These are phyloP conservation scores for Phytophthora melonis DNA, from an alignment of 352 stramenopile species.

Conservation along the genomic window DNA sequence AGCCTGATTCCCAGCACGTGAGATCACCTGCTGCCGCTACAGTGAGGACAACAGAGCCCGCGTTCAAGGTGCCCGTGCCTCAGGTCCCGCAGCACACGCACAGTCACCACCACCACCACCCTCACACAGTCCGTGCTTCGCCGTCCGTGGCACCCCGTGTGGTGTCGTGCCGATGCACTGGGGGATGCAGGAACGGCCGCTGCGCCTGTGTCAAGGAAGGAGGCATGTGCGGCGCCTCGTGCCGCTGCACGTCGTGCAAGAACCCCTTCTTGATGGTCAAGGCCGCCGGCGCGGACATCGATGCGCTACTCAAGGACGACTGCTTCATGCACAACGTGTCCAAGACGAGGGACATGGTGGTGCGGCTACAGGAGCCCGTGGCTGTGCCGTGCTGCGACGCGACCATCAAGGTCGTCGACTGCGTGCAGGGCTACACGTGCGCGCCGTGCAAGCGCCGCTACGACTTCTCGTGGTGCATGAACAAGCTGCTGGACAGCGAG, in stretches of 20 bases:
- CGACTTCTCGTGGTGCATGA: conserved; percentile 87
- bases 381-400: conserved; percentile 67
- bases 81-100: conserved; percentile 14
- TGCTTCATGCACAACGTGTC: conserved; percentile 92
- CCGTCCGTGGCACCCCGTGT: conserved; percentile 45
- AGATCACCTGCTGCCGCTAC: conserved; percentile 12
- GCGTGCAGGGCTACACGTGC: conserved; percentile 79
- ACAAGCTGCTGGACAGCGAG: conserved; percentile 80
- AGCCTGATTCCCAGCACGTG: conserved; percentile 48
- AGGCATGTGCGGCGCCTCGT: conserved; percentile 78
- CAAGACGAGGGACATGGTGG: conserved; percentile 87
- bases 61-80: conserved; percentile 25
- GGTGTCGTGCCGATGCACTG: conserved; percentile 83
- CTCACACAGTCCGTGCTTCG: conserved; percentile 18
- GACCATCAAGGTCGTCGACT: conserved; percentile 76
- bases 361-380: conserved; percentile 74
- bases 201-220: conserved; percentile 87
- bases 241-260: conserved; percentile 88
- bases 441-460: conserved; percentile 56
- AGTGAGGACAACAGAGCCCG: conserved; percentile 16
- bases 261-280: conserved; percentile 89
- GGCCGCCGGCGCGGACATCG: conserved; percentile 76
- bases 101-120: conserved; percentile 11
- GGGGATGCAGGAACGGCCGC: conserved; percentile 81
- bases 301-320: conserved; percentile 73